Conservation (phyloP, 164 flowering plant genomes). For the Tetrastigma voinierianum region DNA sequence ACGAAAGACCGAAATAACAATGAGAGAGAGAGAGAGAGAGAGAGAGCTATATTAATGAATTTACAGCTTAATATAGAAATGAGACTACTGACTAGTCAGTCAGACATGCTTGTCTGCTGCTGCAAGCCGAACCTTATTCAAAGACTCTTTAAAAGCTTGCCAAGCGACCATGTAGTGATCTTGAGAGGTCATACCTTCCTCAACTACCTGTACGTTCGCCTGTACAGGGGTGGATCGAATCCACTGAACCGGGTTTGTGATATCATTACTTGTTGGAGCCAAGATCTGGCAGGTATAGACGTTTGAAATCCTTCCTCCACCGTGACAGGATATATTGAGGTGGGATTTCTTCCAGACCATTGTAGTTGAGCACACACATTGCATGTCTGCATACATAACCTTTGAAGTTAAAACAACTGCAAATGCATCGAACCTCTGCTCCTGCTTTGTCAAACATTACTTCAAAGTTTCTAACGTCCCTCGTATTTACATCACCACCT, state of each 20-base stretch:
- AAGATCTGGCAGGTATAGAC: slow-evolving; percentile 38
- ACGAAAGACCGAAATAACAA: too few relatives aligned
- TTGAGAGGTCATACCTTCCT: slow-evolving; percentile 53
- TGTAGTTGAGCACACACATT: slow-evolving; percentile 43
- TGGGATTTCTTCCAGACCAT: slow-evolving; percentile 54
- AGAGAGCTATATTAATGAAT: too few relatives aligned
- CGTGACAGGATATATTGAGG: slow-evolving; percentile 50
- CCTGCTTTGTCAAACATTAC: slow-evolving; percentile 53
- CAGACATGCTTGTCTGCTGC: slow-evolving; percentile 38
- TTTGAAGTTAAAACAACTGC: slow-evolving; percentile 53
- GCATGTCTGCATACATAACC: slow-evolving; percentile 65
- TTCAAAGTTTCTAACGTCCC: slow-evolving; percentile 36
- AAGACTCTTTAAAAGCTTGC: slow-evolving; percentile 58
- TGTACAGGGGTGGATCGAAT: slow-evolving; percentile 60
- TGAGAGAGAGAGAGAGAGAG: too few relatives aligned
- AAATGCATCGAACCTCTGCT: slow-evolving; percentile 52
- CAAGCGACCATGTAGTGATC: slow-evolving; percentile 56
- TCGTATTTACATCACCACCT: slow-evolving; percentile 22
- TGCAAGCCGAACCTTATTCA: slow-evolving; percentile 54
- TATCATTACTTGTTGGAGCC: slow-evolving; percentile 40
- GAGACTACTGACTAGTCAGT: too few relatives aligned
- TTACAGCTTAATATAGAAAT: too few relatives aligned
- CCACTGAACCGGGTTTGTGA: slow-evolving; percentile 56
- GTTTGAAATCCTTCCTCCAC: slow-evolving; percentile 69
- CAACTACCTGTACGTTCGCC: slow-evolving; percentile 50